Evolutionary conservation across 139 green algal genomes (phyloP).

Genomic region (Dunaliella sp.): DNA sequence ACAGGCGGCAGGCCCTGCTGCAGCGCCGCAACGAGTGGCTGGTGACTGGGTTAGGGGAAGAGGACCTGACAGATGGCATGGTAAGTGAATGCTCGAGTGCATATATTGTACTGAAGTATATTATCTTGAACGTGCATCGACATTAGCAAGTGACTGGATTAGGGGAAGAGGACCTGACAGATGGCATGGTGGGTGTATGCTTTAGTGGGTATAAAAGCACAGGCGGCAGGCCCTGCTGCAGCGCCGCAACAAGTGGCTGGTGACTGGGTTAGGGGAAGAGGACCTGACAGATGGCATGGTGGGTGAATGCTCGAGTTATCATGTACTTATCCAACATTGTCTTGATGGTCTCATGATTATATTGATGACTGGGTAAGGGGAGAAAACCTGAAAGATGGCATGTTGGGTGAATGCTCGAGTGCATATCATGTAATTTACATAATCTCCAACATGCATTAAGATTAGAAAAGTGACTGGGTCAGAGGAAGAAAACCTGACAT

Average conservation of each 20-base stretch:
- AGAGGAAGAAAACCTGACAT: too few relatives aligned
- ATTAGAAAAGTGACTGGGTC: not conserved
- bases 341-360: too few relatives aligned
- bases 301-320: too few relatives aligned
- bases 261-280: not conserved
- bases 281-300: not conserved
- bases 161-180: not conserved
- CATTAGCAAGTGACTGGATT: not conserved
- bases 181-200: not conserved
- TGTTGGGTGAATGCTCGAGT: too few relatives aligned
- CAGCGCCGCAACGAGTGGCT: not conserved
- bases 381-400: not conserved
- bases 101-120: too few relatives aligned
- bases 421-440: too few relatives aligned
- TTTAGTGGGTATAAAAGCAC: too few relatives aligned
- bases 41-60: not conserved
- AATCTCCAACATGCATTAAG: too few relatives aligned
- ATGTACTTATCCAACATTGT: too few relatives aligned
- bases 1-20: not conserved
- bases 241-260: not conserved
- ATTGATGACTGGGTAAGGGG: not conserved
- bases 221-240: not conserved
- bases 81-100: too few relatives aligned
- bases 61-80: not conserved
- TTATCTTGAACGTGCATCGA: too few relatives aligned